Evolutionary conservation across 345 rosid genomes (phyloP).

Genomic region (Rubroshorea leprosula): DNA sequence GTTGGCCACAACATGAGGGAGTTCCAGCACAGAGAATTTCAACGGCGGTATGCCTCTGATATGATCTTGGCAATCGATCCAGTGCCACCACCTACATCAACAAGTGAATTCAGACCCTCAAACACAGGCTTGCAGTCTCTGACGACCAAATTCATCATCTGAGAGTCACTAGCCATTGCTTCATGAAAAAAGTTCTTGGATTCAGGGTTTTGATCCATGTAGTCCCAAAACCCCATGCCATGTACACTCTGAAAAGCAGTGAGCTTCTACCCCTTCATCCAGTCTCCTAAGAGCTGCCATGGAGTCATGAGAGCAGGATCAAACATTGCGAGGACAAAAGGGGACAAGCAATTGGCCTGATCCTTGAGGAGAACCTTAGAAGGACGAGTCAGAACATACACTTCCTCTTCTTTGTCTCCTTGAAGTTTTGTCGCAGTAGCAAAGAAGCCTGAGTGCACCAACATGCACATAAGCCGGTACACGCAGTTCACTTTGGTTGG

Average conservation of each 20-base stretch:
- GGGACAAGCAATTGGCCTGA: slow-evolving; percentile 27
- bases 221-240: slow-evolving; percentile 30
- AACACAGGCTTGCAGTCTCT: slow-evolving; percentile 31
- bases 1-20: slow-evolving; percentile 35
- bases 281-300: slow-evolving; percentile 26
- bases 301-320: slow-evolving; percentile 23
- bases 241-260: slow-evolving; percentile 32
- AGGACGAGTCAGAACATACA: slow-evolving; percentile 30
- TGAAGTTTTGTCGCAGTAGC: neutral
- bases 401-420: slow-evolving; percentile 15
- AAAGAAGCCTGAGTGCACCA: slow-evolving; percentile 39
- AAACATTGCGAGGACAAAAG: slow-evolving; percentile 25
- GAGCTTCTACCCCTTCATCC: slow-evolving; percentile 20
- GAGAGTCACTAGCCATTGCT: slow-evolving; percentile 43
- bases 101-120: slow-evolving; percentile 31
- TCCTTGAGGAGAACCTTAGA: slow-evolving; percentile 33
- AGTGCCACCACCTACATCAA: slow-evolving; percentile 49
- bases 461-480: slow-evolving; percentile 36
- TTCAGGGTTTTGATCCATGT: slow-evolving; percentile 15
- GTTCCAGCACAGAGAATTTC: slow-evolving; percentile 39
- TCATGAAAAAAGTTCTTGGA: slow-evolving; percentile 21
- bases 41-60: slow-evolving; percentile 22
- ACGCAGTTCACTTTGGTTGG: slow-evolving; percentile 22
- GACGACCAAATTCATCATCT: slow-evolving; percentile 26
- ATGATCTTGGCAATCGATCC: slow-evolving; percentile 34